Evolutionary conservation across 768 basidiomycete genomes (phyloP), one percentile per base, ranked within the genome.

Genomic region (Macrocybe gigantea): DNA sequence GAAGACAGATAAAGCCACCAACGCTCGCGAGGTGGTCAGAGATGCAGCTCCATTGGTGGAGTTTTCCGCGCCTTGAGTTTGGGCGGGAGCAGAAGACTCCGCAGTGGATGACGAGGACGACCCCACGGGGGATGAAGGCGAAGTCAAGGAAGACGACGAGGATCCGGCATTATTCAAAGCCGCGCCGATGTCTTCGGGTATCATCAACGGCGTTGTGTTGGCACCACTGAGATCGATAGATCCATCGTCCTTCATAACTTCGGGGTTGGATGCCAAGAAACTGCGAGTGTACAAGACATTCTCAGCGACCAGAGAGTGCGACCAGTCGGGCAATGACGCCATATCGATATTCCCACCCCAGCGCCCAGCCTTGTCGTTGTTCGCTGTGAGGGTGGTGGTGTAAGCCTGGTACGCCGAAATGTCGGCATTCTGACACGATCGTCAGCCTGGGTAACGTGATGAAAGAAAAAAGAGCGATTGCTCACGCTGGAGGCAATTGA

Each of bases 301-400:
- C 71, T 83, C 74, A 36, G 74, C 77, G 41, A 75, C 57, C 42
- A 56, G 58, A 10, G 60, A 51, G 48, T 79, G 73, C 5, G 81
- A 64, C 82, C 79, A 83, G 0, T 58, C 59, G 40, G 82, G 82
- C 56, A 88, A 65, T 38, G 51, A 37, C 34, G 66, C 60, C 57
- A 88, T 66, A 63, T 87, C 79, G 35, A 85, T 75, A 73, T 67
- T 78, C 47, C 63, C 61, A 49, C 85, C 86, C 87, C 86, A 88
- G 38, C 53, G 64, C 11, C 75, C 60, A 30, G 79, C 85, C 47
- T 41, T 49, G 50, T 64, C 41, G 60, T 73, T 81, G 62, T 66
- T 67, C n/a, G 64, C 52, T 33, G 82, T 83, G 56, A 66, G 48
- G 50, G 67, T 72, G 50, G 60, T 57, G 39, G 75, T 70, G 68